phyloP scores from a whole-genome alignment of 345 rosid species.

The Euphorbia peplus region DNA sequence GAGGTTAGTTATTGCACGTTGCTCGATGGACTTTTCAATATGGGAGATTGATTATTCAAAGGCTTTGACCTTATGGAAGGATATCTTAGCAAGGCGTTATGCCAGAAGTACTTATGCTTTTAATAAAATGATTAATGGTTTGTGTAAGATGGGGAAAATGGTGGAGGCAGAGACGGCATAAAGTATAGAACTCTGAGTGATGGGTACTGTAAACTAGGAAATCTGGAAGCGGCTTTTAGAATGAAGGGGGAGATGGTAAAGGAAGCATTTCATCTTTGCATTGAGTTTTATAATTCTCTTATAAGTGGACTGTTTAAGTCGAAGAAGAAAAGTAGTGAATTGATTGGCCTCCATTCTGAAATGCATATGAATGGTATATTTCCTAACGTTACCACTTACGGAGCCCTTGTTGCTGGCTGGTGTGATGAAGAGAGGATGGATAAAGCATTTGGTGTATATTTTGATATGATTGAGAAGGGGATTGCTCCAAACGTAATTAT shows the following conservation, averaged over 20 bases:
- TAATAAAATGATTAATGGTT: conserved; percentile 72
- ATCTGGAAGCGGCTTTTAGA: conserved; percentile 56
- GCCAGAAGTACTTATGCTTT: conserved; percentile 46
- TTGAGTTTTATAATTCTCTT: conserved; percentile 65
- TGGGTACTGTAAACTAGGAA: conserved; percentile 73
- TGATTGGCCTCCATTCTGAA: conserved; percentile 47
- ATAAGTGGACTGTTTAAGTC: conserved; percentile 50
- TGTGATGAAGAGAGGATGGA: conserved; percentile 58
- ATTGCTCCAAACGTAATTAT: conserved; percentile 50
- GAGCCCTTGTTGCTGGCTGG: conserved; percentile 61
- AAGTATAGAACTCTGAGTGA: conserved; percentile 65
- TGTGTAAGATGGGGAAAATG: conserved; percentile 67
- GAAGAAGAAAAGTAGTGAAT: conserved; percentile 34
- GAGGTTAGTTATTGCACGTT: conserved; percentile 64
- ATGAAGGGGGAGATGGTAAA: conserved; percentile 49
- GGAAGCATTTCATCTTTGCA: conserved; percentile 43
- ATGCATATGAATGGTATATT: conserved; percentile 35
- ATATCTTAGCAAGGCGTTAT: conserved; percentile 60
- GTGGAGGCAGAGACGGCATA: conserved; percentile 60
- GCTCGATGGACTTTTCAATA: conserved; percentile 67
- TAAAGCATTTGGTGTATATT: conserved; percentile 53
- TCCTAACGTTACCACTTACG: conserved; percentile 57
- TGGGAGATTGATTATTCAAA: conserved; percentile 54
- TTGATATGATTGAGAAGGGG: conserved; percentile 60
- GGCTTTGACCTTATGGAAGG: conserved; percentile 63